Conservation (phyloP, 148 eudicot genomes). For the Dysphania ambrosioides region DNA sequence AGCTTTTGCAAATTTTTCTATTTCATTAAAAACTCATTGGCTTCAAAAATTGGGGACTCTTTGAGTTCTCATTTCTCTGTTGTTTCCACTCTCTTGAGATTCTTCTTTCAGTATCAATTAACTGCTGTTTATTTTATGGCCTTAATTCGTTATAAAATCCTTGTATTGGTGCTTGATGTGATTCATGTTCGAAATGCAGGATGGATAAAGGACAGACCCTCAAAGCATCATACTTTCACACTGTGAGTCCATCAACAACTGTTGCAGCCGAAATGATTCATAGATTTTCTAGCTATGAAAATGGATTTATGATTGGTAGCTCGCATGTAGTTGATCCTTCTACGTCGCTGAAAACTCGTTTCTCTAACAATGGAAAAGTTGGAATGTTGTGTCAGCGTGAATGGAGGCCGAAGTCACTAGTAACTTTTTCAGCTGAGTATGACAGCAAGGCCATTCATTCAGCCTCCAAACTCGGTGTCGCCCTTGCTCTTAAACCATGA, state of each 20-base stretch:
- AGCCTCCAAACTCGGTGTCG: conserved; percentile 61
- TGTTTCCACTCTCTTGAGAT: background rate
- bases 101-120: background rate
- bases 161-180: no score
- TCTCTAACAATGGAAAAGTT: conserved; percentile 58
- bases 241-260: conserved; percentile 58
- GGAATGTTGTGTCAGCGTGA: conserved; percentile 71
- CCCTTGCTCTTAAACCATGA: conserved; percentile 83
- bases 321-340: conserved; percentile 48
- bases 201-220: conserved; percentile 76
- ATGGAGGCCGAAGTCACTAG: conserved; percentile 83
- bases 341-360: conserved; percentile 59
- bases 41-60: background rate
- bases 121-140: background rate
- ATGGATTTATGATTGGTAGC: conserved; percentile 76
- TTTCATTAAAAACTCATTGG: background rate
- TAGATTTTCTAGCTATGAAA: conserved; percentile 50
- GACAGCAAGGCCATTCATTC: conserved; percentile 55
- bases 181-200: conserved; percentile 38
- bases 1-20: background rate
- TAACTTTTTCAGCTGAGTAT: conserved; percentile 71
- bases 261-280: conserved; percentile 92
- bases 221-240: conserved; percentile 77
- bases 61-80: background rate
- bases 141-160: no score